Conservation (phyloP, 352 stramenopile genomes). For the Phytophthora fragariae region DNA sequence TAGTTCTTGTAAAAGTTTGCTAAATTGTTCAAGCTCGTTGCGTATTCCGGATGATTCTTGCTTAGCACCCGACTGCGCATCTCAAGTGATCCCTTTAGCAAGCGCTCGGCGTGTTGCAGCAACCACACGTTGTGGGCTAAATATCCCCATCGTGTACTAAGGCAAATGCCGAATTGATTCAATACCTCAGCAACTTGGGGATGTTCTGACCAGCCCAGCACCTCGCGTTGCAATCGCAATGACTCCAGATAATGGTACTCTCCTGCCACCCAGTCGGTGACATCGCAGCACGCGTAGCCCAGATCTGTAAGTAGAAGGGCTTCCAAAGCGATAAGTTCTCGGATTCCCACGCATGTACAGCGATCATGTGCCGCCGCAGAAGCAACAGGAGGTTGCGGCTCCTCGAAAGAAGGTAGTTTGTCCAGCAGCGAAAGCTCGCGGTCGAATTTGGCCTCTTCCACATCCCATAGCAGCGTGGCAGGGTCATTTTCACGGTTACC, state of each 20-base stretch:
- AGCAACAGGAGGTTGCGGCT: slow-evolving; percentile 42
- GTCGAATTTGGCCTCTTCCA: slow-evolving; percentile 80
- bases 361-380: slow-evolving; percentile 38
- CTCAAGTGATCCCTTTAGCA: slow-evolving; percentile 72
- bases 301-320: slow-evolving; percentile 78
- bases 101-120: slow-evolving; percentile 72
- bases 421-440: slow-evolving; percentile 71
- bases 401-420: slow-evolving; percentile 69
- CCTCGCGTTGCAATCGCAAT: slow-evolving; percentile 78
- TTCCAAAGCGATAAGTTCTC: slow-evolving; percentile 79
- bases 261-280: slow-evolving; percentile 77
- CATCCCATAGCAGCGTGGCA: slow-evolving; percentile 68
- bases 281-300: slow-evolving; percentile 79
- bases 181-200: slow-evolving; percentile 82
- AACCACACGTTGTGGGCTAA: slow-evolving; percentile 80
- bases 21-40: slow-evolving; percentile 85
- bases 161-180: slow-evolving; percentile 82
- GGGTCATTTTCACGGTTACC: slow-evolving; percentile 80
- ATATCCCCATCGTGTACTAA: slow-evolving; percentile 77
- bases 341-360: slow-evolving; percentile 77
- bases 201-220: slow-evolving; percentile 78
- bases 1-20: slow-evolving; percentile 90
- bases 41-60: slow-evolving; percentile 80
- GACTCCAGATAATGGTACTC: slow-evolving; percentile 86
- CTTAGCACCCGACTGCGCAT: slow-evolving; percentile 81